Conservation (phyloP, 192 early-diverging fungal genomes). For the Gryganskiella cystojenkinii region DNA sequence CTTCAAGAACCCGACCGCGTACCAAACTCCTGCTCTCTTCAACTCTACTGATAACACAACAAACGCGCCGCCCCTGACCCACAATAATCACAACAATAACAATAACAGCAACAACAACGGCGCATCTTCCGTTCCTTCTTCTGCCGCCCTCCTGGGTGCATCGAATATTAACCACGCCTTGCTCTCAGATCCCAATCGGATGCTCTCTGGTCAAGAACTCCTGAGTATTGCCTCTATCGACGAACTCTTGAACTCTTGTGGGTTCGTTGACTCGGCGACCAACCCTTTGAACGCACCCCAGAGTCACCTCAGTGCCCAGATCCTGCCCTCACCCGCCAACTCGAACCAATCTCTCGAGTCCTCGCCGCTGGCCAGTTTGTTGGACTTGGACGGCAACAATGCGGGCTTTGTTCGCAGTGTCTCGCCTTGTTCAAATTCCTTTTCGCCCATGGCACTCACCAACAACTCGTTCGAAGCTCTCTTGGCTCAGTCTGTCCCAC, state of each 20-base stretch:
- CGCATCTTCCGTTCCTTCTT: neutral
- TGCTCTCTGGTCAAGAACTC: conserved; percentile 26
- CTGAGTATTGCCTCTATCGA: conserved; percentile 32
- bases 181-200: conserved; percentile 25
- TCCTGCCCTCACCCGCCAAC: conserved; percentile 24
- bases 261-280: neutral
- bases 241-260: conserved; percentile 37
- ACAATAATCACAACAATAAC: neutral
- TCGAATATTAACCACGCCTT: conserved; percentile 10
- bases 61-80: neutral
- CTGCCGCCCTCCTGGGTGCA: conserved; percentile 7
- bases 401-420: conserved; percentile 1
- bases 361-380: conserved; percentile 21
- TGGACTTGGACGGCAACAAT: conserved; percentile 10
- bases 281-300: neutral
- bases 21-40: conserved; percentile 26
- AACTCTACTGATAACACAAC: neutral
- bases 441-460: conserved; percentile 38
- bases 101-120: neutral
- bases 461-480: conserved; percentile 27
- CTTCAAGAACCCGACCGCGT: neutral
- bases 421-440: conserved; percentile 16
- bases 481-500: conserved; percentile 13
- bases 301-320: neutral
- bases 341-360: conserved; percentile 20